Percentiles rank a stretch among this genome's conserved stretches.
Conservation (phyloP, 768 basidiomycete genomes). For the Sutorius australiensis region DNA sequence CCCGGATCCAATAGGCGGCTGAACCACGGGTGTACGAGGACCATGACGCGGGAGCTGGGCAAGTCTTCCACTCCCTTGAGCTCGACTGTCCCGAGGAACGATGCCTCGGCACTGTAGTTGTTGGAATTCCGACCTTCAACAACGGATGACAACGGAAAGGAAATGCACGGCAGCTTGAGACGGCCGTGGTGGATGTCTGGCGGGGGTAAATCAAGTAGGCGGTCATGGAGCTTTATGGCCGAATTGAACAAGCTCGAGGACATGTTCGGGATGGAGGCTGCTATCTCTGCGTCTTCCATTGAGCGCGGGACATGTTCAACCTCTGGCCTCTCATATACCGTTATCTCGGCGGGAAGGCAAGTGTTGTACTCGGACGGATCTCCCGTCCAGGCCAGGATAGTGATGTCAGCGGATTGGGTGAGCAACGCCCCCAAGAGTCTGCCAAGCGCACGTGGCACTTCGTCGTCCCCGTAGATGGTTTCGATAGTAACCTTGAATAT, state of each 20-base stretch:
- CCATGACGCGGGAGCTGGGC: background rate
- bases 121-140: background rate
- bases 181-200: conserved; percentile 11
- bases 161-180: conserved; percentile 10
- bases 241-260: background rate
- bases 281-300: background rate
- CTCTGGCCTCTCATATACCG: conserved; percentile 6
- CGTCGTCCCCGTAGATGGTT: background rate
- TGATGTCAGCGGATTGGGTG: conserved; percentile 12
- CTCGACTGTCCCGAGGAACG: conserved; percentile 3
- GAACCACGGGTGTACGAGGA: conserved; percentile 19
- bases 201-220: background rate
- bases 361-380: conserved; percentile 16
- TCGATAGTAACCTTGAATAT: background rate
- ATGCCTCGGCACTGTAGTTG: background rate
- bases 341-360: conserved; percentile 19
- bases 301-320: background rate
- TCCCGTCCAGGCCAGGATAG: conserved; percentile 19
- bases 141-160: background rate
- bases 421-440: background rate
- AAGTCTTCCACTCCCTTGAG: conserved; percentile 6
- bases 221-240: conserved; percentile 5
- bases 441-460: background rate
- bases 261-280: background rate
- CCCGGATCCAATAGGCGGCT: background rate